Percentiles rank a stretch among this genome's conserved stretches.
Evolutionary conservation across 805 yeast species (phyloP).

Genomic region (Hanseniaspora occidentalis): DNA sequence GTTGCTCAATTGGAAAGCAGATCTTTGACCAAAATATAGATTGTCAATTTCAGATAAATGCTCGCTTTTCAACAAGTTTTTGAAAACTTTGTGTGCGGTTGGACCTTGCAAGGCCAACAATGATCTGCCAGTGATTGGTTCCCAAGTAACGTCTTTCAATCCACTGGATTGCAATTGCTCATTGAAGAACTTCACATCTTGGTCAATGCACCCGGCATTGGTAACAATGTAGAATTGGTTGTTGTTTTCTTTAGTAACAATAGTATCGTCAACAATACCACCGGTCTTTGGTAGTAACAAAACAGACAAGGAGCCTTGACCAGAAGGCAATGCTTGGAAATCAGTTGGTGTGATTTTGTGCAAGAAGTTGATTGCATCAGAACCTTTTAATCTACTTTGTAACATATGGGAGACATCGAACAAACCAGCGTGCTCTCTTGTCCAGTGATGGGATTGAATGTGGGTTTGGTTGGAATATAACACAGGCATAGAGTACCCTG

Average conservation of each 20-base stretch:
- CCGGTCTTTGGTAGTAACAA: slow-evolving; percentile 62
- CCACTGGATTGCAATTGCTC: slow-evolving; percentile 32
- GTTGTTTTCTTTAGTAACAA: slow-evolving; percentile 66
- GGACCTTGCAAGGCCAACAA: slow-evolving; percentile 93
- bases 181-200: slow-evolving; percentile 57
- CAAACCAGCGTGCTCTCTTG: slow-evolving; percentile 72
- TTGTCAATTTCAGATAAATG: slow-evolving; percentile 30
- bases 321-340: slow-evolving; percentile 40
- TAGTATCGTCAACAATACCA: slow-evolving; percentile 85
- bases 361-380: slow-evolving; percentile 51
- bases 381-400: slow-evolving; percentile 71
- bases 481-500: slow-evolving; percentile 95
- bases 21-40: slow-evolving; percentile 61
- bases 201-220: slow-evolving; percentile 87
- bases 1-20: slow-evolving; percentile 25
- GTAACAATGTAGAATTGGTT: slow-evolving; percentile 74
- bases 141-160: slow-evolving; percentile 25
- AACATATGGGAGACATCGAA: slow-evolving; percentile 98
- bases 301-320: slow-evolving; percentile 65
- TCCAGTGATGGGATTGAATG: slow-evolving; percentile 92
- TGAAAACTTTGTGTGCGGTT: slow-evolving; percentile 52
- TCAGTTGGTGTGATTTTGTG: slow-evolving; percentile 86
- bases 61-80: slow-evolving; percentile 47
- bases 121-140: slow-evolving; percentile 49
- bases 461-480: slow-evolving; percentile 76